phyloP scores from a whole-genome alignment of 1,284 basidiomycete species.

The Phaffia rhodozyma region DNA sequence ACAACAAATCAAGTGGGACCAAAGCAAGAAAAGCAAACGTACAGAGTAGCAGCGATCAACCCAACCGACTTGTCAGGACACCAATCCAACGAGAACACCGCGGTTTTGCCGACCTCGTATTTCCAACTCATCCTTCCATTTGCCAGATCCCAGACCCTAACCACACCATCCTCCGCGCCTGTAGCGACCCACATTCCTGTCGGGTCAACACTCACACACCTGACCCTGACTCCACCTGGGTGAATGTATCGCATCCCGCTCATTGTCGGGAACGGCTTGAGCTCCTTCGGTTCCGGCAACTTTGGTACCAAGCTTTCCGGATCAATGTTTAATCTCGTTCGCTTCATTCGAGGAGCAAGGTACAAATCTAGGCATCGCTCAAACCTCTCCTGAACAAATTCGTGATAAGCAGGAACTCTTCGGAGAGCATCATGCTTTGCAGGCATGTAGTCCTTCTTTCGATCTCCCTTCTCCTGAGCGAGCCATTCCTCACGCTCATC shows the following conservation, averaged over 20 bases:
- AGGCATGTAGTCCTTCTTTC: constrained; percentile 80
- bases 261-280: constrained; percentile 90
- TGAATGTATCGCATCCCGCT: constrained; percentile 59
- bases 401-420: constrained; percentile 80
- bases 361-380: constrained; percentile 92
- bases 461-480: constrained; percentile 73
- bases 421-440: constrained; percentile 76
- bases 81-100: constrained; percentile 80
- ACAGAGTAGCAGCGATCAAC: constrained; percentile 73
- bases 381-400: constrained; percentile 90
- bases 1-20: neutral
- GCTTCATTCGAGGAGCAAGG: constrained; percentile 83
- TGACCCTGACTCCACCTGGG: constrained; percentile 49
- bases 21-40: constrained; percentile 33
- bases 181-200: constrained; percentile 84
- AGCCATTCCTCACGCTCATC: constrained; percentile 78
- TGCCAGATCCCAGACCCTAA: constrained; percentile 86
- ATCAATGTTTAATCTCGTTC: constrained; percentile 77
- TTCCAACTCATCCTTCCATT: constrained; percentile 80
- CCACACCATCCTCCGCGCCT: constrained; percentile 79
- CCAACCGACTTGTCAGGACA: constrained; percentile 74
- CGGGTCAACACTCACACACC: constrained; percentile 70
- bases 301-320: constrained; percentile 87
- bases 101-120: constrained; percentile 68
- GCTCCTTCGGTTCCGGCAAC: constrained; percentile 81